Base-by-base conservation (phyloP, 345 rosid genomes). In the Populus euphratica region DNA sequence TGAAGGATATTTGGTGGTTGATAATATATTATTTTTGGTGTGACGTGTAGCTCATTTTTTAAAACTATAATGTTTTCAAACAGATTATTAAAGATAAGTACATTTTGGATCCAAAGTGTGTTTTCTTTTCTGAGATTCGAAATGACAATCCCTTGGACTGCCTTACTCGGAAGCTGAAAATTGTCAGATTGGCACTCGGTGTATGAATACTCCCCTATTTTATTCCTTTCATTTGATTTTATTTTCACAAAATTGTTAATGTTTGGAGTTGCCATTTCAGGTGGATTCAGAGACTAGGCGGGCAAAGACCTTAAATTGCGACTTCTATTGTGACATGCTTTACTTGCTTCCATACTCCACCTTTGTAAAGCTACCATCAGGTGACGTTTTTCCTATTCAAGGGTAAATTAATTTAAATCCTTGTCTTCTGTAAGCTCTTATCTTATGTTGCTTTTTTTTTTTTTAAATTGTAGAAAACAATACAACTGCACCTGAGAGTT, bases 321-420 rank as follows among this genome's bases (percentile, higher is more conserved):
- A 92, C 66, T 94, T 84, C 38, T 91, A 80, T n/a, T 94, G 88
- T 27, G 87, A 92, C 64, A 90, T 86, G 87, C 73, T 73, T 13
- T 94, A 91, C 82, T 43, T 72, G 14, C 56, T 92, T 67, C 90
- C 90, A 1, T 89, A 83, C 66, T 83, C 92, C 14, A 84, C 97
- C 5, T 85, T 91, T 72, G 72, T 76, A 62, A 85, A 81, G 33
- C 62, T 89, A 39, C 86, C 82, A 27, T 20, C 81, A 83, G 89
- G 88, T 88, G 38, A 39, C 9, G 23, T 27, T 39, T 63, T 29
- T 10, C n/a, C 31, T 17, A 66, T 49, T 35, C 16, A 39, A 1
- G 3, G n/a, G 4, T 18, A 35, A 5, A 35, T 8, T 6, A 17
- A 36, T 12, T 17, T 38, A 18, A 52, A 20, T 18, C 16, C 10